Percentiles rank a stretch among this genome's conserved stretches.
Evolutionary conservation across 129 eudicot species (phyloP).

Genomic region (Silybum marianum): DNA sequence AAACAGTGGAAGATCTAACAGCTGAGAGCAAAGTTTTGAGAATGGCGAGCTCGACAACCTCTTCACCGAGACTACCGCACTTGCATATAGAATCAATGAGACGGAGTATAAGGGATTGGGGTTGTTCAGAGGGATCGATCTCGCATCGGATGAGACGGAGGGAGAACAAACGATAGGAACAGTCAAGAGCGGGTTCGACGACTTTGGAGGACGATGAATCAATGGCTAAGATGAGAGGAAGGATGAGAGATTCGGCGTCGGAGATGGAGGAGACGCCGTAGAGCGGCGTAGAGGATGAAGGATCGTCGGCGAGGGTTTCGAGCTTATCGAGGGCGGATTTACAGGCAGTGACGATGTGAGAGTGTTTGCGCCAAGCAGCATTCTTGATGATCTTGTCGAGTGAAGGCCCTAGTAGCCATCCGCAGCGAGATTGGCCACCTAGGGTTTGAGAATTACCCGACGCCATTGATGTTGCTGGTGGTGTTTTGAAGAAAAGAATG

Average conservation of each 20-base stretch:
- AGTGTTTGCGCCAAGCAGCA: constrained; percentile 95
- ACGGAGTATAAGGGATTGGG: constrained; percentile 31
- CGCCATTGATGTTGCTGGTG: constrained; percentile 23
- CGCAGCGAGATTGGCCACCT: constrained; percentile 91
- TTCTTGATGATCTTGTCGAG: constrained; percentile 96
- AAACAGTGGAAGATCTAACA: constrained; percentile 56
- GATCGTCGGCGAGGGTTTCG: constrained; percentile 51
- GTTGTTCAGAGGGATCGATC: constrained; percentile 33
- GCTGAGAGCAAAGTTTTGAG: constrained; percentile 73
- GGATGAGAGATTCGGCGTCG: constrained; percentile 63
- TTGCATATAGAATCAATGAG: constrained; percentile 78
- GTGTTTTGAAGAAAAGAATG: background rate
- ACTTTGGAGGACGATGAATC: constrained; percentile 77
- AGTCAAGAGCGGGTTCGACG: constrained; percentile 89
- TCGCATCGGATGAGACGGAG: constrained; percentile 69
- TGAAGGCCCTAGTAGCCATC: constrained; percentile 88
- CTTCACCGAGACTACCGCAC: constrained; percentile 69
- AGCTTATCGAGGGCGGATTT: constrained; percentile 90
- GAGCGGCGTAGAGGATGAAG: constrained; percentile 59
- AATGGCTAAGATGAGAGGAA: constrained; percentile 71
- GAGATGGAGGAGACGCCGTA: constrained; percentile 51
- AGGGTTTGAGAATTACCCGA: constrained; percentile 58
- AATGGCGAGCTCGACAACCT: constrained; percentile 65
- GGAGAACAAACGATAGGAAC: constrained; percentile 57
- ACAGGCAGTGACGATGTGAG: constrained; percentile 79